phyloP scores from a whole-genome alignment of 192 early-diverging fungal species.

The Geranomyces variabilis region DNA sequence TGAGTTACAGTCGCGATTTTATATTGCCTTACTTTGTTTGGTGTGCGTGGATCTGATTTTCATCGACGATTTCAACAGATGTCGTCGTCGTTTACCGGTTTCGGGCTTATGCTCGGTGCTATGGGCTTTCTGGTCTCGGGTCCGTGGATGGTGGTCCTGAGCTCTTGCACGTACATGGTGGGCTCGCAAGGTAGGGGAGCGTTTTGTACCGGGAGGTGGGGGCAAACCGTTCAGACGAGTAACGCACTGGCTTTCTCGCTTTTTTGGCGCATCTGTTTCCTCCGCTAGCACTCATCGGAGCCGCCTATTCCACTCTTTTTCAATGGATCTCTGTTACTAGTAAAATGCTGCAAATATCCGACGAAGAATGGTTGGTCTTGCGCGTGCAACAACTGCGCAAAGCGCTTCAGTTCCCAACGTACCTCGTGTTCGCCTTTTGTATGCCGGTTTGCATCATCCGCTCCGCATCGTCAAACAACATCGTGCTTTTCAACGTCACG shows the following conservation, averaged over 20 bases:
- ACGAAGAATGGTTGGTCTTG: conserved; percentile 13
- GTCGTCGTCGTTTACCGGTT: conserved; percentile 7
- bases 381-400: conserved; percentile 19
- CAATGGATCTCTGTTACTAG: conserved; percentile 28
- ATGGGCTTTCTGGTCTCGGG: conserved; percentile 19
- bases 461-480: not conserved
- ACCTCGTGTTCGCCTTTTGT: conserved; percentile 15
- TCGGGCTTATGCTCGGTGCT: conserved; percentile 23
- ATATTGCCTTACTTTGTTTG: no score
- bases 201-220: not conserved
- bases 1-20: conserved; percentile 10
- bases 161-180: conserved; percentile 16
- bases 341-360: conserved; percentile 25
- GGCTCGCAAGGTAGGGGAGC: conserved; percentile 13
- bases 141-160: conserved; percentile 12
- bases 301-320: conserved; percentile 19
- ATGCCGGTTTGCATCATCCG: conserved; percentile 21
- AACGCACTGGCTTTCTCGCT: no score
- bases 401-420: conserved; percentile 18
- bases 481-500: conserved; percentile 9
- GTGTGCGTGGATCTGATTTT: no score
- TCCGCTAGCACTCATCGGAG: conserved; percentile 13
- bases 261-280: not conserved
- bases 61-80: no score
- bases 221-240: no score